These are phyloP conservation scores for Alternaria hordeiaustralica DNA, from an alignment of 2,329 filamentous ascomycete species.

Conservation along the genomic window DNA sequence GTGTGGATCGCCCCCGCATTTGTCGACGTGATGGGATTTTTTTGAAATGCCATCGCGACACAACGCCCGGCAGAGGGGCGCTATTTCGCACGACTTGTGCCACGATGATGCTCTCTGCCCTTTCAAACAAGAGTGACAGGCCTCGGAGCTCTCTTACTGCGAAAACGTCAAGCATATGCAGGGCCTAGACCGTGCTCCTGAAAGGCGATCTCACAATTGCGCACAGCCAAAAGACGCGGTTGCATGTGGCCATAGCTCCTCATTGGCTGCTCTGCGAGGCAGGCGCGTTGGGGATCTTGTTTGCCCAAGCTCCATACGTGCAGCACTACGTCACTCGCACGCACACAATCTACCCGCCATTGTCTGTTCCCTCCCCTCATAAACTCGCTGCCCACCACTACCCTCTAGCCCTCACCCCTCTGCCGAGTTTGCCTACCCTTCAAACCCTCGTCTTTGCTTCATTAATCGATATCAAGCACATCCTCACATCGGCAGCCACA, in stretches of 20 bases:
- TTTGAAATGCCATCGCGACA: constrained; percentile 35
- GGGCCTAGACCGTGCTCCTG: constrained; percentile 13
- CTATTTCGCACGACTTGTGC: neutral
- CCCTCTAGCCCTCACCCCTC: constrained; percentile 13
- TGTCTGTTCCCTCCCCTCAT: constrained; percentile 38
- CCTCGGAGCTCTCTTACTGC: neutral
- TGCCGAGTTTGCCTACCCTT: constrained; percentile 10
- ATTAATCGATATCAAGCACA: constrained; percentile 27
- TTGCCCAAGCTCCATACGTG: constrained; percentile 28
- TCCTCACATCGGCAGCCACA: constrained; percentile 14
- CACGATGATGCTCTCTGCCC: neutral
- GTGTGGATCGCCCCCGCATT: constrained; percentile 6
- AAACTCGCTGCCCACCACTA: constrained; percentile 24
- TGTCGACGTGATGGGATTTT: constrained; percentile 30
- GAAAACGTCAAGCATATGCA: neutral
- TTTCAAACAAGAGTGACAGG: neutral
- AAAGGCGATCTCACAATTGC: constrained; percentile 29
- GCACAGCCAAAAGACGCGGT: constrained; percentile 25
- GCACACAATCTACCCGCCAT: constrained; percentile 21
- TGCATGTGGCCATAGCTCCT: constrained; percentile 14
- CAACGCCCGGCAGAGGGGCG: neutral
- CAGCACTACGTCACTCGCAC: constrained; percentile 39
- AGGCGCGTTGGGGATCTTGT: constrained; percentile 28
- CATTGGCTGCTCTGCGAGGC: constrained; percentile 31
- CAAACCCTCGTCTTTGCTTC: constrained; percentile 18